Evolutionary conservation across 1,284 basidiomycete species (phyloP).

Genomic region (Pulveroboletus sp.): DNA sequence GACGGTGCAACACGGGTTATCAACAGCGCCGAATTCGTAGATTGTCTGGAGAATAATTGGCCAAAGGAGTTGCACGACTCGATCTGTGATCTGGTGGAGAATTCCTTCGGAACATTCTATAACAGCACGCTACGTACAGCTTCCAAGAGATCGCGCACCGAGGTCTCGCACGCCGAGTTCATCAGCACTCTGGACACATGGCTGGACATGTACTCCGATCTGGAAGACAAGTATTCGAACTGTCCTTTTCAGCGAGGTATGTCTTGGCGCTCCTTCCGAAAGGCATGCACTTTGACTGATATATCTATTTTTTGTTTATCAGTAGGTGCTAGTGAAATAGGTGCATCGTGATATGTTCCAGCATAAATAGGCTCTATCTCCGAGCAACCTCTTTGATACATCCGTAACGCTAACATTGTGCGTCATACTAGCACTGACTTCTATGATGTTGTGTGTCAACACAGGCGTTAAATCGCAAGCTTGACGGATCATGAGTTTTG

Average conservation of each 20-base stretch:
- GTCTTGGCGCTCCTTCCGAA: neutral
- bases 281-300: neutral
- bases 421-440: too few species aligned
- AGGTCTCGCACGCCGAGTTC: neutral
- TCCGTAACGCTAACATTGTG: too few species aligned
- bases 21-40: neutral
- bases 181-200: neutral
- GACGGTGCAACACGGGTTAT: neutral
- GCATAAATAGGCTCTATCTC: too few species aligned
- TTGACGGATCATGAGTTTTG: too few species aligned
- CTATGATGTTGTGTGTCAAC: too few species aligned
- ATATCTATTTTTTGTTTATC: neutral
- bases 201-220: neutral
- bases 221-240: neutral
- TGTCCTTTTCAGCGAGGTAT: neutral
- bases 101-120: neutral
- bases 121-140: neutral
- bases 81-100: neutral
- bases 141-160: neutral
- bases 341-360: neutral
- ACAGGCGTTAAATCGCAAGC: too few species aligned
- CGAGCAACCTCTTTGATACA: too few species aligned
- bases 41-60: slow-evolving; percentile 3
- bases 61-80: neutral
- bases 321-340: neutral